Evolutionary conservation across 208 protist genomes (phyloP).

Genomic region (Trypanosoma rangeli): DNA sequence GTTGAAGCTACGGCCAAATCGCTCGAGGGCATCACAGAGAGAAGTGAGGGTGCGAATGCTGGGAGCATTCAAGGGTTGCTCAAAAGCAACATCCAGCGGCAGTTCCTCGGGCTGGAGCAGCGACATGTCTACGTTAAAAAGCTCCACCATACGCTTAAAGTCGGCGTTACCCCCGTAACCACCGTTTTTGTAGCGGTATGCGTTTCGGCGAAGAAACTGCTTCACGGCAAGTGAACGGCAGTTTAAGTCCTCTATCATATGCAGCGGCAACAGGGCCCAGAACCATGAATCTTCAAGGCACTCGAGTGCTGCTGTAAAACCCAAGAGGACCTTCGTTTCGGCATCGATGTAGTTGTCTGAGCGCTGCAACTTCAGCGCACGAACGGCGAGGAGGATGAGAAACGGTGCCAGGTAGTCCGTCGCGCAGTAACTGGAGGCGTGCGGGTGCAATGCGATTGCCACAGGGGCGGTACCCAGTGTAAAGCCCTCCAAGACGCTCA

Average conservation of each 20-base stretch:
- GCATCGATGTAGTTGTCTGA: constrained; percentile 54
- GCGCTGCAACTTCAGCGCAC: constrained; percentile 49
- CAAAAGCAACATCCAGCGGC: constrained; percentile 29
- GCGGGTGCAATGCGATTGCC: constrained; percentile 68
- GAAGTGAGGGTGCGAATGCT: constrained; percentile 65
- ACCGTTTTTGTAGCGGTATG: constrained; percentile 40
- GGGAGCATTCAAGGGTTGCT: constrained; percentile 46
- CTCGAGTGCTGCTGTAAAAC: constrained; percentile 69
- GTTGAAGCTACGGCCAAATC: constrained; percentile 26
- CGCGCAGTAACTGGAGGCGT: constrained; percentile 83
- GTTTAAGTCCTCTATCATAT: constrained; percentile 65
- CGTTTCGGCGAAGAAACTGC: constrained; percentile 74
- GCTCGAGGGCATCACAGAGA: constrained; percentile 56
- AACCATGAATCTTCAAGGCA: constrained; percentile 69
- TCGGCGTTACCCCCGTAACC: constrained; percentile 28
- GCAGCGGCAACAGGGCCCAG: constrained; percentile 79
- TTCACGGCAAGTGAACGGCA: constrained; percentile 55
- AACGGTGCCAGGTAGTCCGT: constrained; percentile 82
- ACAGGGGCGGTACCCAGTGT: constrained; percentile 45
- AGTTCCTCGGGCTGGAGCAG: constrained; percentile 43
- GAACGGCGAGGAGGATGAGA: constrained; percentile 56
- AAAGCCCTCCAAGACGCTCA: constrained; percentile 80
- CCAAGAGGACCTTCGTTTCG: constrained; percentile 70
- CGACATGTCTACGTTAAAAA: constrained; percentile 41
- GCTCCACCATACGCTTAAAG: constrained; percentile 36